phyloP scores from a whole-genome alignment of 345 rosid species.

The Arabidopsis arenosa region DNA sequence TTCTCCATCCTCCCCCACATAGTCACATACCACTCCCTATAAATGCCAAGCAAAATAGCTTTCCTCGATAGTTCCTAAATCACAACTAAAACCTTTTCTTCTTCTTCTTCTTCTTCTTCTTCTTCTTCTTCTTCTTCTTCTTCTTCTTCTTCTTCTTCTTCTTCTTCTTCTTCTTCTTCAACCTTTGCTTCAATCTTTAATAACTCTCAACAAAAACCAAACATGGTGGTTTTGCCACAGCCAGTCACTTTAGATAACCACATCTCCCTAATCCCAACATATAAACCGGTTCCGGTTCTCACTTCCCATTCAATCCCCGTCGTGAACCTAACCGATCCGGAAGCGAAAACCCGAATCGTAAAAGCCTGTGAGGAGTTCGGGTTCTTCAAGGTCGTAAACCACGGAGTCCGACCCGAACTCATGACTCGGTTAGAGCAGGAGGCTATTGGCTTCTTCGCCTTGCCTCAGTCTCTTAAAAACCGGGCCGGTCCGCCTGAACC shows the following conservation, averaged over 20 bases:
- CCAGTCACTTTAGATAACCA: slow-evolving; percentile 57
- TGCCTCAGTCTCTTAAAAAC: slow-evolving; percentile 73
- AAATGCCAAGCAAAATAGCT: slow-evolving; percentile 40
- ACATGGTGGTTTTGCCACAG: slow-evolving; percentile 77
- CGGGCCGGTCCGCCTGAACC: slow-evolving; percentile 81
- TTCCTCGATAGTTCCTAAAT: slow-evolving; percentile 32
- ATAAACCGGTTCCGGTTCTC: slow-evolving; percentile 53
- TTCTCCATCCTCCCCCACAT: slow-evolving; percentile 6
- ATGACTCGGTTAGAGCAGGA: slow-evolving; percentile 60
- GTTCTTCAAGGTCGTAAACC: slow-evolving; percentile 80
- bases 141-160: slow-evolving; percentile 1
- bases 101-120: slow-evolving; percentile 2
- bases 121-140: background rate
- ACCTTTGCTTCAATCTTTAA: slow-evolving; percentile 12
- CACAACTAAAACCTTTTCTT: background rate
- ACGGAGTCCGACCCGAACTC: slow-evolving; percentile 63
- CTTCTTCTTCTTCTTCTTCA: slow-evolving; percentile 1
- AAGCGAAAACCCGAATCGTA: slow-evolving; percentile 58
- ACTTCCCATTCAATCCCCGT: slow-evolving; percentile 54
- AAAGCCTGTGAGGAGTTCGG: slow-evolving; percentile 78
- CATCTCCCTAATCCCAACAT: slow-evolving; percentile 59
- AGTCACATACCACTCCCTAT: slow-evolving; percentile 36
- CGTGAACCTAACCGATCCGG: slow-evolving; percentile 66
- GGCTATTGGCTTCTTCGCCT: slow-evolving; percentile 63
- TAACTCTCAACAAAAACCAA: slow-evolving; percentile 18